Percentiles rank a stretch among this genome's conserved stretches.
Evolutionary conservation across 2,329 filamentous ascomycete genomes (phyloP).

Genomic region (Leptodontidium sp.): DNA sequence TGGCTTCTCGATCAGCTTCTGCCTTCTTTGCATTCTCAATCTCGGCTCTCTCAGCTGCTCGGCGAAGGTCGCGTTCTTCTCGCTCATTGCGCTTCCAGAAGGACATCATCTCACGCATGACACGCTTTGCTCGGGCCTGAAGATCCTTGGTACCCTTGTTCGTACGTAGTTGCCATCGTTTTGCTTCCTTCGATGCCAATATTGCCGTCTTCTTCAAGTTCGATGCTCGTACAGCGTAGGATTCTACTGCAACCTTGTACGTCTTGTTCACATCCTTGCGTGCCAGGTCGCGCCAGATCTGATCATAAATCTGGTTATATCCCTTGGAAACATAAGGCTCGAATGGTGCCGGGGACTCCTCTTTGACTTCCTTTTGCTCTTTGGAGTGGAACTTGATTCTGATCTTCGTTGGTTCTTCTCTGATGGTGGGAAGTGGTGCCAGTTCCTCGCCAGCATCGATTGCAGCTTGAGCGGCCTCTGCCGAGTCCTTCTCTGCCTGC

Average conservation of each 20-base stretch:
- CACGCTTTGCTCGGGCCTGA: constrained; percentile 94
- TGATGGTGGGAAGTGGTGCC: constrained; percentile 56
- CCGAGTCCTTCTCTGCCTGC: constrained; percentile 80
- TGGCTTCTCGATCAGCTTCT: constrained; percentile 96
- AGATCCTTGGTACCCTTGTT: constrained; percentile 99
- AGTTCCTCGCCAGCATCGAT: constrained; percentile 80
- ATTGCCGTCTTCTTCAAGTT: constrained; percentile 98
- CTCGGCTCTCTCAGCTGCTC: constrained; percentile 94
- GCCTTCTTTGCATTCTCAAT: constrained; percentile 96
- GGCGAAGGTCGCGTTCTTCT: constrained; percentile 92
- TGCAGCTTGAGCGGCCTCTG: constrained; percentile 87
- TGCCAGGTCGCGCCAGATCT: constrained; percentile 95
- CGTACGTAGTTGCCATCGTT: constrained; percentile 94
- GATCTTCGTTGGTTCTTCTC: constrained; percentile 57
- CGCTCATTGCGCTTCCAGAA: constrained; percentile 99
- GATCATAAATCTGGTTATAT: constrained; percentile 96
- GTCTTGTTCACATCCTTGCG: constrained; percentile 95
- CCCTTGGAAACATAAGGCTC: constrained; percentile 81
- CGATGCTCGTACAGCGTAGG: constrained; percentile 86
- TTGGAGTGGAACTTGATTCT: constrained; percentile 66
- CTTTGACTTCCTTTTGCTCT: constrained; percentile 50
- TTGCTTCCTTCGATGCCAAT: constrained; percentile 94
- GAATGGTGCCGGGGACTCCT: constrained; percentile 52
- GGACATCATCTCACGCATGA: constrained; percentile 99
- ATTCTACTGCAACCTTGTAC: constrained; percentile 85